Conservation (phyloP, 1,284 basidiomycete species). For the Stereum hirsutum region DNA sequence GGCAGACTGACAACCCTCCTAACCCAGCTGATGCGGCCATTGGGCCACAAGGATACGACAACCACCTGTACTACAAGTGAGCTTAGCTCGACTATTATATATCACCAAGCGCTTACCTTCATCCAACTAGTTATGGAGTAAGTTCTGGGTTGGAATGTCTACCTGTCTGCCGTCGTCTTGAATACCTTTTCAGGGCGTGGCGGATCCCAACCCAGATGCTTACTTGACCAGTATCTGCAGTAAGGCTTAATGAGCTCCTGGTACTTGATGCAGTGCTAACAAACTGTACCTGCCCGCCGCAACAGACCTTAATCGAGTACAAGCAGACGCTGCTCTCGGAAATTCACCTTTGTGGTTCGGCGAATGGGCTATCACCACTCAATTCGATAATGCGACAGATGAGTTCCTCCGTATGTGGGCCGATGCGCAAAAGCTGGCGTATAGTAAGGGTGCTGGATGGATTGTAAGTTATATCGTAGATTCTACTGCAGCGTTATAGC, state of each 20-base stretch:
- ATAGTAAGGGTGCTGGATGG: constrained; percentile 59
- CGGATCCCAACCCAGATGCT: constrained; percentile 49
- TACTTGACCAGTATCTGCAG: constrained; percentile 66
- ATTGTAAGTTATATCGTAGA: constrained; percentile 38
- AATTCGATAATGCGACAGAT: constrained; percentile 56
- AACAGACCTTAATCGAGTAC: constrained; percentile 43
- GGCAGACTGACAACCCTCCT: constrained; percentile 58
- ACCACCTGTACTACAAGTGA: constrained; percentile 70
- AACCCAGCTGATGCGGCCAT: constrained; percentile 61
- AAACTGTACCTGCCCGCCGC: background rate
- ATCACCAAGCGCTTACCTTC: too few species aligned
- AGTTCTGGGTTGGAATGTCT: too few species aligned
- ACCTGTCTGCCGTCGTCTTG: too few species aligned
- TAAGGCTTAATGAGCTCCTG: background rate
- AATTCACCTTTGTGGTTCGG: constrained; percentile 40
- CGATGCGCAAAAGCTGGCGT: constrained; percentile 70
- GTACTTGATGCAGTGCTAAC: background rate
- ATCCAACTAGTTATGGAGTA: constrained; percentile 46
- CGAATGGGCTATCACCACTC: constrained; percentile 67
- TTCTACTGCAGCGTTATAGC: background rate
- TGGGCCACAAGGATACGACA: constrained; percentile 69
- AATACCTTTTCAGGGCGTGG: constrained; percentile 45
- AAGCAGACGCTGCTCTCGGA: constrained; percentile 35
- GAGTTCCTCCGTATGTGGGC: constrained; percentile 62
- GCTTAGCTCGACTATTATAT: constrained; percentile 17